Evolutionary conservation across 805 yeast genomes (phyloP).

Genomic region (Ogataea siamensis): DNA sequence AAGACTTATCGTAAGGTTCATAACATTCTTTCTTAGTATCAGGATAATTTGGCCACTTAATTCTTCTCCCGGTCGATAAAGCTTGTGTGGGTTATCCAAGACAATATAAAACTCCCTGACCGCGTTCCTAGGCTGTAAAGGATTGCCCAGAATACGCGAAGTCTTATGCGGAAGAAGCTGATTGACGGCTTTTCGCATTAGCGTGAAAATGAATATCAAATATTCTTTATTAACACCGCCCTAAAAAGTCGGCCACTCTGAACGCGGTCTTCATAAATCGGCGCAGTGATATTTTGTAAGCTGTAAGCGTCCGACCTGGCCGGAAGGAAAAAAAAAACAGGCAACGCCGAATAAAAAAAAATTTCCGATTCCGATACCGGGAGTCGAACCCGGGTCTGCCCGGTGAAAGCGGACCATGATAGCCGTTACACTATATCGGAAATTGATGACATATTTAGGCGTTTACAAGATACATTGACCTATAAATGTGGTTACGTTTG

Average conservation of each 20-base stretch:
- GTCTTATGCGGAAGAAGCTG: constrained; percentile 38
- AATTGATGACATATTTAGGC: background rate
- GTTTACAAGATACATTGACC: background rate
- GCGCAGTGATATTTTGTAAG: background rate
- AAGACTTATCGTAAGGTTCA: constrained; percentile 52
- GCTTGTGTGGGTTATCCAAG: constrained; percentile 71
- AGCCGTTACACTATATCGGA: constrained; percentile 83
- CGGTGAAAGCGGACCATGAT: constrained; percentile 85
- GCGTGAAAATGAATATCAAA: background rate
- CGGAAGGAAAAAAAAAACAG: background rate
- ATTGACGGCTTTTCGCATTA: constrained; percentile 52
- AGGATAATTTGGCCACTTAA: constrained; percentile 63
- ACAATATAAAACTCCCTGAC: constrained; percentile 66
- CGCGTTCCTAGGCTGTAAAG: constrained; percentile 22
- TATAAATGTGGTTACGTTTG: background rate
- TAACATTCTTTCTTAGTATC: constrained; percentile 52
- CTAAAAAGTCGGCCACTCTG: background rate
- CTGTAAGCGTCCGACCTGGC: background rate
- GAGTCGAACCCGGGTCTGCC: constrained; percentile 83
- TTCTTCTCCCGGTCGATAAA: constrained; percentile 79
- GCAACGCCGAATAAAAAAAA: constrained; percentile 7
- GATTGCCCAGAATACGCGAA: constrained; percentile 21
- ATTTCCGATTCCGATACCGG: constrained; percentile 65
- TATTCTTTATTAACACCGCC: constrained; percentile 8
- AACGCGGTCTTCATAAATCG: background rate